Evolutionary conservation across 257 asterid species (phyloP).

Genomic region (Capsicum chinense): DNA sequence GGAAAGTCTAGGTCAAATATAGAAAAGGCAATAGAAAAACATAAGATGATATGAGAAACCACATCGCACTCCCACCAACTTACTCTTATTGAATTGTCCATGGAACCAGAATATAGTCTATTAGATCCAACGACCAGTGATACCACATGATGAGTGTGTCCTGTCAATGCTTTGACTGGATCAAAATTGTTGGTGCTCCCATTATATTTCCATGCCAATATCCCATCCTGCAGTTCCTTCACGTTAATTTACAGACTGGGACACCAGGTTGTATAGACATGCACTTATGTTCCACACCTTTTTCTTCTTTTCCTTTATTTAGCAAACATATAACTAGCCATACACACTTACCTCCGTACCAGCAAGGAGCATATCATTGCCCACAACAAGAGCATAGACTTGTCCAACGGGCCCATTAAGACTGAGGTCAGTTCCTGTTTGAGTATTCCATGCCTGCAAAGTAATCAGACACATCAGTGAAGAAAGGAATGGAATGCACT

Average conservation of each 20-base stretch:
- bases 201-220: slow-evolving; percentile 89
- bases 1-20: background rate
- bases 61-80: slow-evolving; percentile 34
- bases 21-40: slow-evolving; percentile 3
- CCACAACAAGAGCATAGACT: slow-evolving; percentile 90
- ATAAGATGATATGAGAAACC: background rate
- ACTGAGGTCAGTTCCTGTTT: slow-evolving; percentile 79
- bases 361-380: slow-evolving; percentile 82
- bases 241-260: slow-evolving; percentile 23
- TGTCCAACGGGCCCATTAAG: slow-evolving; percentile 95
- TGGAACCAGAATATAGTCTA: slow-evolving; percentile 87
- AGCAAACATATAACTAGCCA: background rate
- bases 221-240: slow-evolving; percentile 71
- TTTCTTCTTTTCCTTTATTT: background rate
- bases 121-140: slow-evolving; percentile 84
- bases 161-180: slow-evolving; percentile 85
- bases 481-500: background rate
- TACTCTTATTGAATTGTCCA: slow-evolving; percentile 86
- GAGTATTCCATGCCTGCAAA: slow-evolving; percentile 92
- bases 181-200: slow-evolving; percentile 75
- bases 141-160: slow-evolving; percentile 89
- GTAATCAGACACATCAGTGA: slow-evolving; percentile 31
- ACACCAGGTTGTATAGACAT: background rate
- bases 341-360: slow-evolving; percentile 79
- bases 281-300: background rate